Conservation (phyloP, 495 filamentous ascomycete species). For the Penicillium fimorum region DNA sequence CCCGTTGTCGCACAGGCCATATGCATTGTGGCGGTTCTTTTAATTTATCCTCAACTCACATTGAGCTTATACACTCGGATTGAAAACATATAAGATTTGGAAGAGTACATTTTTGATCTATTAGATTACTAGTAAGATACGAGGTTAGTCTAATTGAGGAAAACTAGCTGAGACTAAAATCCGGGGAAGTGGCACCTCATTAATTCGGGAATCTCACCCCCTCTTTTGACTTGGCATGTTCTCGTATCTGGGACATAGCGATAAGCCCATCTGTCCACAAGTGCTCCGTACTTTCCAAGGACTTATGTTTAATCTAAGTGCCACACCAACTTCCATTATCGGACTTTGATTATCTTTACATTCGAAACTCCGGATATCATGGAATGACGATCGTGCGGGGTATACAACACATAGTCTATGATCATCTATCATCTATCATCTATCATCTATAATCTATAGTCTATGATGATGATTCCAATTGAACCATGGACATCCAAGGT, state of each 20-base stretch:
- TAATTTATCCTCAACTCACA: not conserved
- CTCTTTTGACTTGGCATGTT: not conserved
- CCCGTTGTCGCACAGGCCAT: slow-evolving; percentile 1
- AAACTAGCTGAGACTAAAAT: slow-evolving; percentile 20
- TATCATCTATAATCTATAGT: too few relatives aligned
- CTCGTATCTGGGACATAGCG: too few relatives aligned
- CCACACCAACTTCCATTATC: slow-evolving; percentile 17
- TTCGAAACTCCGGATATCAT: not conserved
- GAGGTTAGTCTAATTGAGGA: not conserved
- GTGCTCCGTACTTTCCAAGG: too few relatives aligned
- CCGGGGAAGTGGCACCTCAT: slow-evolving; percentile 21
- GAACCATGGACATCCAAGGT: slow-evolving; percentile 1
- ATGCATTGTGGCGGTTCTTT: not conserved
- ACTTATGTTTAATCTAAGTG: not conserved
- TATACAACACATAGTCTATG: too few relatives aligned
- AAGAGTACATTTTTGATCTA: not conserved
- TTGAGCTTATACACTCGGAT: not conserved
- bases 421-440: too few relatives aligned
- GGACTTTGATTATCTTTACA: not conserved
- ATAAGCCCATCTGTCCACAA: too few relatives aligned
- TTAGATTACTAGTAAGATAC: not conserved
- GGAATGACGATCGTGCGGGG: slow-evolving; percentile 4
- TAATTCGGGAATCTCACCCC: not conserved
- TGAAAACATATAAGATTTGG: not conserved
- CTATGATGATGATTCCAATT: too few relatives aligned